These are phyloP conservation scores for Xylariales sp. DNA, from an alignment of 2,329 filamentous ascomycete species.

Conservation along the genomic window DNA sequence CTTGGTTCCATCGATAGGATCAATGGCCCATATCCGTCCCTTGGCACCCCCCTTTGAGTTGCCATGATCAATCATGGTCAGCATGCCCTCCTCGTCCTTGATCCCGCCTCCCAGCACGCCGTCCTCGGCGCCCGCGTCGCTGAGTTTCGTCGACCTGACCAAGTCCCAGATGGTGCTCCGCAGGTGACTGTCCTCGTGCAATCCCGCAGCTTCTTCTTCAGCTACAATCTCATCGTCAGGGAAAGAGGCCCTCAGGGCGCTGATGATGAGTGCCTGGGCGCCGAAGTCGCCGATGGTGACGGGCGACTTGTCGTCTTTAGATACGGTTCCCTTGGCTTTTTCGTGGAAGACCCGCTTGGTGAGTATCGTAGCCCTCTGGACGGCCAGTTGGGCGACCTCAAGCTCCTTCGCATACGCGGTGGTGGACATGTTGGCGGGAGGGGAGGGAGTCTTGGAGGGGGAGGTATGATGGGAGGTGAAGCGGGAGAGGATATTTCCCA, in stretches of 20 bases:
- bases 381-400: slow-evolving; percentile 67
- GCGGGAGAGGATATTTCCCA: slow-evolving; percentile 6
- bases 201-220: slow-evolving; percentile 83
- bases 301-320: slow-evolving; percentile 92
- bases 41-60: slow-evolving; percentile 64
- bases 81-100: slow-evolving; percentile 60
- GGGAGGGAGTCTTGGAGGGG: neutral
- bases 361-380: slow-evolving; percentile 68
- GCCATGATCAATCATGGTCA: slow-evolving; percentile 63
- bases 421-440: slow-evolving; percentile 1
- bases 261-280: slow-evolving; percentile 93
- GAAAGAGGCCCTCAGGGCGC: slow-evolving; percentile 84
- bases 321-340: slow-evolving; percentile 89
- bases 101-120: slow-evolving; percentile 68
- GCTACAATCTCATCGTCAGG: slow-evolving; percentile 87
- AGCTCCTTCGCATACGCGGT: slow-evolving; percentile 61
- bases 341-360: slow-evolving; percentile 78
- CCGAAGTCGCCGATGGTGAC: slow-evolving; percentile 98
- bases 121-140: slow-evolving; percentile 59
- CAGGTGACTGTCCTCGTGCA: slow-evolving; percentile 67
- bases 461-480: neutral
- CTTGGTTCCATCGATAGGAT: slow-evolving; percentile 97
- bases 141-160: slow-evolving; percentile 67
- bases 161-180: slow-evolving; percentile 78
- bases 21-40: slow-evolving; percentile 90